Percentiles rank a stretch among this genome's conserved stretches.
Evolutionary conservation across 2,329 filamentous ascomycete genomes (phyloP).

Genomic region (Furcasterigmium furcatum): DNA sequence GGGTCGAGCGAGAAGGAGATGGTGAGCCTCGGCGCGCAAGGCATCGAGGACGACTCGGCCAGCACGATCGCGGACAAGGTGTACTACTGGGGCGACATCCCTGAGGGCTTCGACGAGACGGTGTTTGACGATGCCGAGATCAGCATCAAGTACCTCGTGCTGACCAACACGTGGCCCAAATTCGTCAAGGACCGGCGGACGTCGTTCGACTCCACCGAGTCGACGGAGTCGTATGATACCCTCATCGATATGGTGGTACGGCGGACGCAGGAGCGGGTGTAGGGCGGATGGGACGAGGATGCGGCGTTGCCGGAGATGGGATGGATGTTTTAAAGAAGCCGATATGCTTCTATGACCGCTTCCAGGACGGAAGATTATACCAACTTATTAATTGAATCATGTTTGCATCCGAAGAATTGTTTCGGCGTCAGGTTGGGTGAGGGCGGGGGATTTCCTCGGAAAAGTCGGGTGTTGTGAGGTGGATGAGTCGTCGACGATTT

Average conservation of each 20-base stretch:
- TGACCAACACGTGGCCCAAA: slow-evolving; percentile 67
- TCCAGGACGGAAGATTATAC: neutral
- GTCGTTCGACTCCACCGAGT: slow-evolving; percentile 9
- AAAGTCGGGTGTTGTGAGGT: too few species aligned
- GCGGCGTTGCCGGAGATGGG: neutral
- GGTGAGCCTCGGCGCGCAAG: neutral
- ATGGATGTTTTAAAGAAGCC: neutral
- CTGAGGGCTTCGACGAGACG: slow-evolving; percentile 41
- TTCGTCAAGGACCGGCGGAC: slow-evolving; percentile 32
- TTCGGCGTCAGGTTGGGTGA: too few species aligned
- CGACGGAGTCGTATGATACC: slow-evolving; percentile 3
- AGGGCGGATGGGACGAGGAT: neutral
- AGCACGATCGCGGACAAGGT: slow-evolving; percentile 7
- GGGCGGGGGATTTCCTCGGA: too few species aligned
- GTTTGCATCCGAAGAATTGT: too few species aligned
- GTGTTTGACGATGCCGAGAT: slow-evolving; percentile 58
- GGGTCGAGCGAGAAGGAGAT: slow-evolving; percentile 1
- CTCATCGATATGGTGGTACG: slow-evolving; percentile 3
- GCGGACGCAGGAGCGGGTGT: neutral
- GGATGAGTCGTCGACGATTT: too few species aligned
- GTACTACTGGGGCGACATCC: slow-evolving; percentile 38
- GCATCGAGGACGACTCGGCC: neutral
- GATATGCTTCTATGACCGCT: too few species aligned
- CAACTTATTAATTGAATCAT: neutral
- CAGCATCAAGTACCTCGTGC: slow-evolving; percentile 63